Evolutionary conservation across 306 rosid species (phyloP).

Genomic region (Malus orientalis): DNA sequence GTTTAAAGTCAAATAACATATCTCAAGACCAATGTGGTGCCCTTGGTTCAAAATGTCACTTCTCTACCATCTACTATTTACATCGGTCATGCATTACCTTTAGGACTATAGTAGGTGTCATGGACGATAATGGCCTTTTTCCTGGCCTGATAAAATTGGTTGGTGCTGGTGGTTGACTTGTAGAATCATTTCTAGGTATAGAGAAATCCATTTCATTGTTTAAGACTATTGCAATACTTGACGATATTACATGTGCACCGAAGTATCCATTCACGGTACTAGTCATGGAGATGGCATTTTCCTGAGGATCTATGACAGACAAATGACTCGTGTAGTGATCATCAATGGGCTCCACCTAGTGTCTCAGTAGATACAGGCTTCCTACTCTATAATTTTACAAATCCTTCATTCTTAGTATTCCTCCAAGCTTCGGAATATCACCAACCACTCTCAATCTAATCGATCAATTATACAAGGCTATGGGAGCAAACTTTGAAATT

Average conservation of each 20-base stretch:
- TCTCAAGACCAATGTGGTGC: too few relatives aligned
- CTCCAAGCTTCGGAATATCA: too few relatives aligned
- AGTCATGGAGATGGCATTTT: constrained; percentile 54
- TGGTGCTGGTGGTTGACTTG: constrained; percentile 60
- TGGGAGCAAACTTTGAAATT: constrained; percentile 22
- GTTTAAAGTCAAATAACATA: too few relatives aligned
- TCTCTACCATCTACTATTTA: neutral
- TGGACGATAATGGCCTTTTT: constrained; percentile 76
- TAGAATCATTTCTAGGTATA: constrained; percentile 41
- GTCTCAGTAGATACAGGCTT: too few relatives aligned
- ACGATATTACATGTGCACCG: constrained; percentile 60
- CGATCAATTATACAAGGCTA: too few relatives aligned
- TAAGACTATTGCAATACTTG: constrained; percentile 70
- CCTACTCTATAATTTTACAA: too few relatives aligned
- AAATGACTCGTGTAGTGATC: too few relatives aligned
- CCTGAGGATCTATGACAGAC: too few relatives aligned
- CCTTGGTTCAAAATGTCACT: too few relatives aligned
- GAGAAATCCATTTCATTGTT: constrained; percentile 92
- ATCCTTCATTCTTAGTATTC: too few relatives aligned
- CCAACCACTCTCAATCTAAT: too few relatives aligned
- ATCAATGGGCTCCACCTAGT: too few relatives aligned
- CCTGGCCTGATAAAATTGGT: constrained; percentile 71
- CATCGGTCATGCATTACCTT: constrained; percentile 33
- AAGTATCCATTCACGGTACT: constrained; percentile 56
- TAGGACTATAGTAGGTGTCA: constrained; percentile 72